Evolutionary conservation across 495 filamentous ascomycete genomes (phyloP).

Genomic region (Halenospora varia): DNA sequence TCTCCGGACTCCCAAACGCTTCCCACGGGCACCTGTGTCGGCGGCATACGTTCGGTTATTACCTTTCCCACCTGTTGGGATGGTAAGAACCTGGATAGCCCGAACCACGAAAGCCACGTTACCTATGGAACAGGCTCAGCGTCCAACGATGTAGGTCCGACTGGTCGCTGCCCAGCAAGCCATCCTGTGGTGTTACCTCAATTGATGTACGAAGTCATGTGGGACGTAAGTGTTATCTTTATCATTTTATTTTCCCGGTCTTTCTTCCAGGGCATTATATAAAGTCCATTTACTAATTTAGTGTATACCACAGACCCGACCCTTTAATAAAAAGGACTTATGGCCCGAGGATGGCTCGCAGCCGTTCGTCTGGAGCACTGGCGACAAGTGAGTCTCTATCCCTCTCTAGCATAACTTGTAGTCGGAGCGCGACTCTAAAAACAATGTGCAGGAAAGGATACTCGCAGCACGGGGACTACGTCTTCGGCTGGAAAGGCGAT

Average conservation of each 20-base stretch:
- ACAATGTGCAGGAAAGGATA: conserved; percentile 8
- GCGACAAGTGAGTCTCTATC: conserved; percentile 14
- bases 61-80: conserved; percentile 34
- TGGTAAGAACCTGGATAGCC: conserved; percentile 36
- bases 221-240: conserved; percentile 30
- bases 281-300: conserved; percentile 8
- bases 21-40: conserved; percentile 18
- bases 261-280: background rate
- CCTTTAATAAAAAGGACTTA: conserved; percentile 55
- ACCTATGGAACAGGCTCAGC: conserved; percentile 3
- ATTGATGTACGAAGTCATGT: conserved; percentile 58
- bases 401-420: conserved; percentile 11
- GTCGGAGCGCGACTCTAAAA: conserved; percentile 6
- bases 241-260: background rate
- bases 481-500: conserved; percentile 61
- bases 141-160: conserved; percentile 30
- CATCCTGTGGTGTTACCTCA: conserved; percentile 54
- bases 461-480: conserved; percentile 49
- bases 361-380: conserved; percentile 70
- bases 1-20: conserved; percentile 29
- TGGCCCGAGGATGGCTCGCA: conserved; percentile 47
- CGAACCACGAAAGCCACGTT: background rate
- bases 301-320: conserved; percentile 28
- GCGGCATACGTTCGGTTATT: conserved; percentile 34
- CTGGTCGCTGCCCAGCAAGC: conserved; percentile 31